These are phyloP conservation scores for Colletotrichum filicis DNA, from an alignment of 2,329 filamentous ascomycete genomes.

Conservation along the genomic window DNA sequence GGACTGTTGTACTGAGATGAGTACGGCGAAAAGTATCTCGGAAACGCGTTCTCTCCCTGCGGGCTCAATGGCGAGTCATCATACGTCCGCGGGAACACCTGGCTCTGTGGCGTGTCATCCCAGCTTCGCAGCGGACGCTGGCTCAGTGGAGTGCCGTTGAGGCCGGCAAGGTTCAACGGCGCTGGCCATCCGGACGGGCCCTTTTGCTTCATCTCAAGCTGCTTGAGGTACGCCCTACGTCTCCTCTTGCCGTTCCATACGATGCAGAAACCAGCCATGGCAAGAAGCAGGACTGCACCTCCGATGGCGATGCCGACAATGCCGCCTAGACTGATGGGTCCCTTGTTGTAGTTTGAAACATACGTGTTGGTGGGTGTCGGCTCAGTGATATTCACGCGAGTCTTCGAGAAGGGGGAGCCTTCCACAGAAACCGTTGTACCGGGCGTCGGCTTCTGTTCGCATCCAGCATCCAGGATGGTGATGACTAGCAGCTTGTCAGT, in stretches of 20 bases:
- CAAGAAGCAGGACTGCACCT: slow-evolving; percentile 59
- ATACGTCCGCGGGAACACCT: too few species aligned
- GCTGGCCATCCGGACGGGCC: slow-evolving; percentile 56
- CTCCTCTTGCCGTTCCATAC: slow-evolving; percentile 67
- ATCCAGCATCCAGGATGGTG: slow-evolving; percentile 65
- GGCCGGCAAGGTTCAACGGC: slow-evolving; percentile 39
- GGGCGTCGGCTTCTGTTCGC: slow-evolving; percentile 59
- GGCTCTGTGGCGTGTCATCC: slow-evolving; percentile 67
- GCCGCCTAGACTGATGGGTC: slow-evolving; percentile 62
- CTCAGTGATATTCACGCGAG: slow-evolving; percentile 59
- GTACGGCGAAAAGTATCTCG: slow-evolving; percentile 68
- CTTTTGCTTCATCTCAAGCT: slow-evolving; percentile 51
- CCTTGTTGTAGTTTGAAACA: slow-evolving; percentile 52
- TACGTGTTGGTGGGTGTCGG: slow-evolving; percentile 55
- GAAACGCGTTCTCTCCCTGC: slow-evolving; percentile 50
- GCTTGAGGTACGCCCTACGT: slow-evolving; percentile 61
- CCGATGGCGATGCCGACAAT: slow-evolving; percentile 70
- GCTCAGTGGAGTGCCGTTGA: slow-evolving; percentile 38
- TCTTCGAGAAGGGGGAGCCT: slow-evolving; percentile 63
- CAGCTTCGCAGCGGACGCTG: slow-evolving; percentile 54
- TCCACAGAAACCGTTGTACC: slow-evolving; percentile 61
- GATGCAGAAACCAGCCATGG: slow-evolving; percentile 61
- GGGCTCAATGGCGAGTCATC: slow-evolving; percentile 56
- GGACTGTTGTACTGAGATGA: slow-evolving; percentile 63
- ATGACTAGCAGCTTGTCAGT: slow-evolving; percentile 49